These are phyloP conservation scores for Trichosporon sp. DNA, from an alignment of 1,284 basidiomycete genomes.

Conservation along the genomic window DNA sequence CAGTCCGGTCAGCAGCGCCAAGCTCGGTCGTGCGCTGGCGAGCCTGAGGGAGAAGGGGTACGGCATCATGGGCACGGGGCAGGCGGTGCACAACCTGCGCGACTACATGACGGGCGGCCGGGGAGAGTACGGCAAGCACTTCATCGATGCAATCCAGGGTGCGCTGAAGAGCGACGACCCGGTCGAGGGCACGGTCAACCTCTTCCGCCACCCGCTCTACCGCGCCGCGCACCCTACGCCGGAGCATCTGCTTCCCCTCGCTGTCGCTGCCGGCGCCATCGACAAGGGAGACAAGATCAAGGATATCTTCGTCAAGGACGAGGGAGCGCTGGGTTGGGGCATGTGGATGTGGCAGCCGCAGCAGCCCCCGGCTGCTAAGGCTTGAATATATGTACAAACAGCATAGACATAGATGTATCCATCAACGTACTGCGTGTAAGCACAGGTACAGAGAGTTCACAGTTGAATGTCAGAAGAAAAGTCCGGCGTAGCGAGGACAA, in stretches of 20 bases:
- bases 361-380: background rate
- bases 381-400: background rate
- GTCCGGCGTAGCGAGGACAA: no score
- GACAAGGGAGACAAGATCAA: conserved; percentile 37
- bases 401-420: no score
- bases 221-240: conserved; percentile 52
- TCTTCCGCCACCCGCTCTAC: conserved; percentile 46
- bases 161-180: conserved; percentile 36
- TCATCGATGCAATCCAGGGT: conserved; percentile 36
- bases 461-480: no score
- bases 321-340: conserved; percentile 52
- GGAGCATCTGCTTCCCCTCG: conserved; percentile 53
- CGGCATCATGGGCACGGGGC: conserved; percentile 50
- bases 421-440: no score
- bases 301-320: conserved; percentile 42
- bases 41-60: conserved; percentile 50
- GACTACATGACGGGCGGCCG: conserved; percentile 38
- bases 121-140: conserved; percentile 31
- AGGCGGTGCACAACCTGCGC: conserved; percentile 55
- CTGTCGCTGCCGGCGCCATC: conserved; percentile 47
- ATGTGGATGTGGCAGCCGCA: conserved; percentile 49
- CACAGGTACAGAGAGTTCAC: no score
- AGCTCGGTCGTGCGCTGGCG: conserved; percentile 56
- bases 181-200: conserved; percentile 31
- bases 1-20: conserved; percentile 46